phyloP scores from a whole-genome alignment of 495 filamentous ascomycete genomes.

The Cudoniella acicularis region DNA sequence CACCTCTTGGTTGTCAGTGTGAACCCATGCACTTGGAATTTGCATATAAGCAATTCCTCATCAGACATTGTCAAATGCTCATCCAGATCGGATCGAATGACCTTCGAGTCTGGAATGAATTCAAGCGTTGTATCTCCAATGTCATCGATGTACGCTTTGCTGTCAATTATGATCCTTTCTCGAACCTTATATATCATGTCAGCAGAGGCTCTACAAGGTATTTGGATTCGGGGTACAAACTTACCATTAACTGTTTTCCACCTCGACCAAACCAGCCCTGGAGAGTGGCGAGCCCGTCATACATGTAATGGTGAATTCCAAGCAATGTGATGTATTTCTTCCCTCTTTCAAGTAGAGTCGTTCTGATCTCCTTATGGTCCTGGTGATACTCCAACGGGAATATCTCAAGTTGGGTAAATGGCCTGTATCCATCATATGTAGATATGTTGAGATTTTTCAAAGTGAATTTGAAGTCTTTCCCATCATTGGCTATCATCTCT shows the following conservation, averaged over 20 bases:
- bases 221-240: not conserved
- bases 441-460: not conserved
- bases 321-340: not conserved
- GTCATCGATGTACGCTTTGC: conserved; percentile 78
- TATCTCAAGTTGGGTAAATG: not conserved
- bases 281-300: not conserved
- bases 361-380: not conserved
- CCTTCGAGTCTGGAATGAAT: not conserved
- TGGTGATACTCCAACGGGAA: not conserved
- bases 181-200: not conserved
- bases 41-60: conserved; percentile 31
- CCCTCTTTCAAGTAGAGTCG: not conserved
- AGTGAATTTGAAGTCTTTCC: not conserved
- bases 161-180: conserved; percentile 77
- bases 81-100: not conserved
- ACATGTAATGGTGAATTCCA: not conserved
- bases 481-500: not conserved
- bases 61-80: conserved; percentile 30
- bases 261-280: not conserved
- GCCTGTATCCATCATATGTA: not conserved
- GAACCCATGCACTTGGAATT: conserved; percentile 5
- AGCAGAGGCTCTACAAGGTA: not conserved
- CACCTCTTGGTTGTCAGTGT: conserved; percentile 79
- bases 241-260: not conserved
- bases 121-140: conserved; percentile 62